Conservation (phyloP, 371 early-diverging fungal species). For the Massospora cicadina region DNA sequence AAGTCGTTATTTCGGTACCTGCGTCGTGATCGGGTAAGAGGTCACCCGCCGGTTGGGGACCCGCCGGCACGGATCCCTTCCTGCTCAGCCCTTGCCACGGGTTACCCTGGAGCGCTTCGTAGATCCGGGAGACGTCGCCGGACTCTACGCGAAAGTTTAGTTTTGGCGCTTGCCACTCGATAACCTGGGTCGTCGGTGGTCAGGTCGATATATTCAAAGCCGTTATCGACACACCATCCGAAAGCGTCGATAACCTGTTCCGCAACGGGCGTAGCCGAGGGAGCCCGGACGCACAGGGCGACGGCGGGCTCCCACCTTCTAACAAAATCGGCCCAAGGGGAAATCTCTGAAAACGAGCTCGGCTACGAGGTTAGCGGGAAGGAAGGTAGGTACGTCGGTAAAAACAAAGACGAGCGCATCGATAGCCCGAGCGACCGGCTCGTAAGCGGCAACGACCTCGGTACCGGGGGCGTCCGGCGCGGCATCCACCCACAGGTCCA, state of each 20-base stretch:
- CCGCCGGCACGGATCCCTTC: not conserved
- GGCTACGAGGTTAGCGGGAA: not conserved
- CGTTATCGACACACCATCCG: conserved; percentile 3
- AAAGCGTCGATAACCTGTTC: not conserved
- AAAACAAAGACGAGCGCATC: not conserved
- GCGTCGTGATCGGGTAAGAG: not conserved
- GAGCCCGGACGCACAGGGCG: not conserved
- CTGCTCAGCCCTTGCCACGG: not conserved
- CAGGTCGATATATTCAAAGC: not conserved
- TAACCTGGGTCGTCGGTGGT: not conserved
- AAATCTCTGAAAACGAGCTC: not conserved
- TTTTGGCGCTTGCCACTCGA: not conserved
- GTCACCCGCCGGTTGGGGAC: not conserved
- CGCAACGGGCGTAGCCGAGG: not conserved
- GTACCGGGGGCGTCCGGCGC: not conserved
- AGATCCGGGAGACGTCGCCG: not conserved
- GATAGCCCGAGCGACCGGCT: not conserved
- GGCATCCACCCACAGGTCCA: not conserved
- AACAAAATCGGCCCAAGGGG: not conserved
- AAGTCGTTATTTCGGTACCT: too few relatives aligned
- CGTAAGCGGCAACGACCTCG: not conserved
- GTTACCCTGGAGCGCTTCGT: not conserved
- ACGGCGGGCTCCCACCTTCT: not conserved
- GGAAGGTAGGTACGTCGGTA: not conserved
- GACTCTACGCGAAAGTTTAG: not conserved